Percentiles rank a stretch among this genome's conserved stretches.
These are phyloP conservation scores for Apiospora sp. DNA, from an alignment of 2,329 filamentous ascomycete species.

Conservation along the genomic window DNA sequence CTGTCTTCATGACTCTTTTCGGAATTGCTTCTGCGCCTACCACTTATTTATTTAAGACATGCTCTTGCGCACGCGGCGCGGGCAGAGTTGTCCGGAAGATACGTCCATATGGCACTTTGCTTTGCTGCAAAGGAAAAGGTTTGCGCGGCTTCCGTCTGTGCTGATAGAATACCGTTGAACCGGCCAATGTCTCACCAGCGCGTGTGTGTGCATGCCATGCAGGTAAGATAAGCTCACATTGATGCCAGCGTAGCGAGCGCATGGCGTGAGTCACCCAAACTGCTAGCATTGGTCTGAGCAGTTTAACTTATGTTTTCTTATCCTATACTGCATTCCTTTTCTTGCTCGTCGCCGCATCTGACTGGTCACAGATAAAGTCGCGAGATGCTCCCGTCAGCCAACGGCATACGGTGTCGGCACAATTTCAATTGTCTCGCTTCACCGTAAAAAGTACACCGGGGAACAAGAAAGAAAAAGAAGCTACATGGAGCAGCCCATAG, in stretches of 20 bases:
- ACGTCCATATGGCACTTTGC: background rate
- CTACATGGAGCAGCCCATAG: background rate
- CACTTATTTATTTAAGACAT: background rate
- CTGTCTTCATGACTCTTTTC: background rate
- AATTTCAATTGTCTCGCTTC: background rate
- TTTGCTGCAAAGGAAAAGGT: background rate
- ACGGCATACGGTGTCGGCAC: background rate
- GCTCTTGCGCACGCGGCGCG: background rate
- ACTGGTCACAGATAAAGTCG: background rate
- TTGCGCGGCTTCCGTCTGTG: background rate
- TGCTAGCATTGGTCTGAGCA: background rate
- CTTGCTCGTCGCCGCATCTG: background rate
- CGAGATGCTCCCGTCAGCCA: background rate
- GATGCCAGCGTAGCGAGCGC: background rate
- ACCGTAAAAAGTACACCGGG: background rate
- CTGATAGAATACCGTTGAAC: constrained; percentile 1
- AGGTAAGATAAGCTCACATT: constrained; percentile 2
- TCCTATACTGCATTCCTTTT: background rate
- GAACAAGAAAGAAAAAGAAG: background rate
- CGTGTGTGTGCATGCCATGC: background rate
- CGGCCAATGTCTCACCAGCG: background rate
- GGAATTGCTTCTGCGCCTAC: background rate
- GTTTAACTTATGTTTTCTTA: background rate
- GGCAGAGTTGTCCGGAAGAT: background rate
- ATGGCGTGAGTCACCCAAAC: background rate